These are phyloP conservation scores for Paspalum vaginatum DNA, from an alignment of 176 grass and related monocot genomes.

Conservation along the genomic window DNA sequence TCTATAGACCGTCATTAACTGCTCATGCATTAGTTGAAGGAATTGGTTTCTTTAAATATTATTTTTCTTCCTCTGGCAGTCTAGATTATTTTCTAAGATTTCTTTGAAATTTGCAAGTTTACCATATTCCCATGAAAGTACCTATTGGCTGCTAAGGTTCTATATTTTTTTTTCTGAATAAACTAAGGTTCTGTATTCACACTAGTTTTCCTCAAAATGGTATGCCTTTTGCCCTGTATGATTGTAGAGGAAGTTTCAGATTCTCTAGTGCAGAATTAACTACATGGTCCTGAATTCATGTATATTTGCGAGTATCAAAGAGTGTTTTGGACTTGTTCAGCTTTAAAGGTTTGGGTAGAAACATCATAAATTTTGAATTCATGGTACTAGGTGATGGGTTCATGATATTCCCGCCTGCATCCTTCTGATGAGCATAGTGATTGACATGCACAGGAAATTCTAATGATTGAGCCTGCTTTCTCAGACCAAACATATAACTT, in stretches of 20 bases:
- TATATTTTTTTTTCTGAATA: neutral
- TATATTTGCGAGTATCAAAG: slow-evolving; percentile 6
- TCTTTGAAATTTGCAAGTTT: neutral
- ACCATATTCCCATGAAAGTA: neutral
- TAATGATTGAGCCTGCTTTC: slow-evolving; percentile 39
- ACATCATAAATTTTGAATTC: slow-evolving; percentile 28
- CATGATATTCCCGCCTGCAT: slow-evolving; percentile 15
- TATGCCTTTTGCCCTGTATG: neutral
- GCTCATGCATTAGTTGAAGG: neutral
- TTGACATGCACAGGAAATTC: slow-evolving; percentile 20
- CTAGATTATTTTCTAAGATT: neutral
- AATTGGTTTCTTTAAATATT: neutral
- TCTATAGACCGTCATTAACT: neutral
- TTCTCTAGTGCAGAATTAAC: slow-evolving; percentile 12
- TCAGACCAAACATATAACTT: slow-evolving; percentile 33
- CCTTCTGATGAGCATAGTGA: slow-evolving; percentile 29
- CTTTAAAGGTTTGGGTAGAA: slow-evolving; percentile 22
- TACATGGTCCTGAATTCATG: neutral
- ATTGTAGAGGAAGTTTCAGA: neutral
- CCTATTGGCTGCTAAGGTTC: neutral
- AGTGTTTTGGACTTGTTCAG: slow-evolving; percentile 26
- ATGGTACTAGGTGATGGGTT: slow-evolving; percentile 1
- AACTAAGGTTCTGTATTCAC: slow-evolving; percentile 1
- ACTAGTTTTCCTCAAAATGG: neutral
- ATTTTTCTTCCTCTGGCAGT: neutral